Evolutionary conservation across 208 protist species (phyloP).

Genomic region (Naegleria lovaniensis): DNA sequence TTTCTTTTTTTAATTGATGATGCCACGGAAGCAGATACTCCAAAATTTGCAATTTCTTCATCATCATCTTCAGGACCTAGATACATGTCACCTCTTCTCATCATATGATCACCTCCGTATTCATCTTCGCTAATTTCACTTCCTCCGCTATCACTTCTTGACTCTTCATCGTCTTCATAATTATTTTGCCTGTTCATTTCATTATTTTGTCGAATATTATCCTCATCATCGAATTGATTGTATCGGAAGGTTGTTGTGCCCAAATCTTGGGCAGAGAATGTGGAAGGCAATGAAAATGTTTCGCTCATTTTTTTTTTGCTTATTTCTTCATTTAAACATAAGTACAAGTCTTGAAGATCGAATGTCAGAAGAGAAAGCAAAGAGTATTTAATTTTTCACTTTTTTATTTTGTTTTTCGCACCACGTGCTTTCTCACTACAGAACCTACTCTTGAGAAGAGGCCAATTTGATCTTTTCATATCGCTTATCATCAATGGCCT

Average conservation of each 20-base stretch:
- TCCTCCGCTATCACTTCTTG: not conserved
- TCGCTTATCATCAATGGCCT: slow-evolving; percentile 6
- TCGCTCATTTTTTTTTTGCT: not conserved
- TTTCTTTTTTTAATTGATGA: not conserved
- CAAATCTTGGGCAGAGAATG: not conserved
- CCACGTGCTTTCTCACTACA: too few species aligned
- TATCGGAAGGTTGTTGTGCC: not conserved
- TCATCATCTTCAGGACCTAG: not conserved
- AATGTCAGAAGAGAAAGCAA: too few species aligned
- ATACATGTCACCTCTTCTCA: not conserved
- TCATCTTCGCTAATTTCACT: not conserved
- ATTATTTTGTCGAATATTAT: not conserved
- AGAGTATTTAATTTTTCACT: too few species aligned
- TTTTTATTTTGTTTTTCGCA: too few species aligned
- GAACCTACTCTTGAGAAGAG: not conserved
- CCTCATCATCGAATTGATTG: not conserved
- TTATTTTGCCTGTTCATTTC: not conserved
- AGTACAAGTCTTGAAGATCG: too few species aligned
- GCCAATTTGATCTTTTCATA: slow-evolving; percentile 4
- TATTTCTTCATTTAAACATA: too few species aligned
- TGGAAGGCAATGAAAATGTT: not conserved
- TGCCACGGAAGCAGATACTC: not conserved
- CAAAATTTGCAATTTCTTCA: not conserved
- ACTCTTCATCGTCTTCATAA: not conserved
- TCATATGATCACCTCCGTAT: not conserved